Percentiles rank a stretch among this genome's conserved stretches.
Conservation (phyloP, 805 yeast genomes). For the Ogataea minuta region DNA sequence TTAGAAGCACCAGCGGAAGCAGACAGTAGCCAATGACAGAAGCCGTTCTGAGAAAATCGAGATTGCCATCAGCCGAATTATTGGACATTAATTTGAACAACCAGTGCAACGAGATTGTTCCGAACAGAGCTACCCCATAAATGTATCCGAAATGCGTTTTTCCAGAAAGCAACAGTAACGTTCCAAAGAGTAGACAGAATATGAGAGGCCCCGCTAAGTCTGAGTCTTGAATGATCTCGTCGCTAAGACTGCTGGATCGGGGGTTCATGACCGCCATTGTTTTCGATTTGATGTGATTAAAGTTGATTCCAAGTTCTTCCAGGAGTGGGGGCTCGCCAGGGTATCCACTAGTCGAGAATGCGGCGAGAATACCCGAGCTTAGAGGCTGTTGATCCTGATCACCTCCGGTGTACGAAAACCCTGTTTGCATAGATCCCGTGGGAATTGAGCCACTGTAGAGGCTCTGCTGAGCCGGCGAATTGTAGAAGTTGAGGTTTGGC, state of each 20-base stretch:
- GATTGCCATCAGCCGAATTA: slow-evolving; percentile 35
- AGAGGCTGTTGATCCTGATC: slow-evolving; percentile 41
- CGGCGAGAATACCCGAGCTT: slow-evolving; percentile 80
- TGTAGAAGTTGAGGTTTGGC: slow-evolving; percentile 21
- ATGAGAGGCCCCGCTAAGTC: slow-evolving; percentile 95
- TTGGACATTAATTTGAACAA: slow-evolving; percentile 86
- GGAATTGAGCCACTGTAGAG: slow-evolving; percentile 23
- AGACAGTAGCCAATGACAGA: slow-evolving; percentile 93
- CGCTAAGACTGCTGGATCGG: slow-evolving; percentile 51
- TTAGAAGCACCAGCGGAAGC: slow-evolving; percentile 78
- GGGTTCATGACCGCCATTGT: slow-evolving; percentile 87
- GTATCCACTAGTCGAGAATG: slow-evolving; percentile 89
- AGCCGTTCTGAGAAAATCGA: slow-evolving; percentile 70
- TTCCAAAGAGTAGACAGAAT: slow-evolving; percentile 84
- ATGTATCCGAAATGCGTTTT: slow-evolving; percentile 96
- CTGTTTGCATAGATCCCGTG: slow-evolving; percentile 31
- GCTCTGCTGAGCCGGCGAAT: slow-evolving; percentile 10
- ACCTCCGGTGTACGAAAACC: slow-evolving; percentile 24
- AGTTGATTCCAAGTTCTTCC: slow-evolving; percentile 92
- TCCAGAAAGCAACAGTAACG: slow-evolving; percentile 78
- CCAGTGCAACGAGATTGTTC: slow-evolving; percentile 79
- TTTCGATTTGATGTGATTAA: slow-evolving; percentile 78
- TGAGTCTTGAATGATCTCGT: slow-evolving; percentile 79
- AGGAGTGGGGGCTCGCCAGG: slow-evolving; percentile 92
- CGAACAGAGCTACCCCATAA: slow-evolving; percentile 92